Evolutionary conservation across 1,284 basidiomycete genomes (phyloP).

Genomic region (Trichosporon ovoides): DNA sequence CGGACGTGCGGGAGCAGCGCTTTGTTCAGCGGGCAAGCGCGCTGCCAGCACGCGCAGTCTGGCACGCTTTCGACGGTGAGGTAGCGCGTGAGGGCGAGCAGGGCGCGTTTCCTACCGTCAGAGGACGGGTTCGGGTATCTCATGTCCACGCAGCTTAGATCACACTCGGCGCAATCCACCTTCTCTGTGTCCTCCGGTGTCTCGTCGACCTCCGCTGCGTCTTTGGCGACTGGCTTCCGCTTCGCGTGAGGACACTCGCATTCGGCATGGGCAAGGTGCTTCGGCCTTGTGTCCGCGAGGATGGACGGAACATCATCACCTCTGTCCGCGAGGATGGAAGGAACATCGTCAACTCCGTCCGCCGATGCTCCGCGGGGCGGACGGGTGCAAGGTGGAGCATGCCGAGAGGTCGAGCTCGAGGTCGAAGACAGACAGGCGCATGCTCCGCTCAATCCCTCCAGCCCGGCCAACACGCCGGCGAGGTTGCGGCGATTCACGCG

Average conservation of each 20-base stretch:
- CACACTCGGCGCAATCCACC: background rate
- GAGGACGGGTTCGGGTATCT: constrained; percentile 6
- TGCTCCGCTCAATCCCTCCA: background rate
- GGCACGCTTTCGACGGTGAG: background rate
- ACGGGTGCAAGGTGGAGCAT: background rate
- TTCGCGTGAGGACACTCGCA: background rate
- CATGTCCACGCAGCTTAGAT: background rate
- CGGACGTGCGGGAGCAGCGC: background rate
- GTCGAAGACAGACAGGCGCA: background rate
- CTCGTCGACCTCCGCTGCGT: background rate
- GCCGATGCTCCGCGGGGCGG: background rate
- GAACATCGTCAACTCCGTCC: too few species aligned
- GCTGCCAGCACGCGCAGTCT: background rate
- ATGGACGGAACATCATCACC: too few species aligned
- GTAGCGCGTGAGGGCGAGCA: constrained; percentile 9
- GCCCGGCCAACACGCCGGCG: constrained; percentile 1
- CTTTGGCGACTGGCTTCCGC: background rate
- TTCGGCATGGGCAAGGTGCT: background rate
- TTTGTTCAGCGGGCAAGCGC: background rate
- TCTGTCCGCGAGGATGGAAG: too few species aligned
- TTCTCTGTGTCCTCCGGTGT: background rate
- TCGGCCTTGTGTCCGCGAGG: background rate
- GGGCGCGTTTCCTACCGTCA: constrained; percentile 11
- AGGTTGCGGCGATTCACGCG: constrained; percentile 10
- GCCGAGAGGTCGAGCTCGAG: background rate